These are phyloP conservation scores for Candida multigemmis DNA, from an alignment of 805 yeast genomes.

Conservation along the genomic window DNA sequence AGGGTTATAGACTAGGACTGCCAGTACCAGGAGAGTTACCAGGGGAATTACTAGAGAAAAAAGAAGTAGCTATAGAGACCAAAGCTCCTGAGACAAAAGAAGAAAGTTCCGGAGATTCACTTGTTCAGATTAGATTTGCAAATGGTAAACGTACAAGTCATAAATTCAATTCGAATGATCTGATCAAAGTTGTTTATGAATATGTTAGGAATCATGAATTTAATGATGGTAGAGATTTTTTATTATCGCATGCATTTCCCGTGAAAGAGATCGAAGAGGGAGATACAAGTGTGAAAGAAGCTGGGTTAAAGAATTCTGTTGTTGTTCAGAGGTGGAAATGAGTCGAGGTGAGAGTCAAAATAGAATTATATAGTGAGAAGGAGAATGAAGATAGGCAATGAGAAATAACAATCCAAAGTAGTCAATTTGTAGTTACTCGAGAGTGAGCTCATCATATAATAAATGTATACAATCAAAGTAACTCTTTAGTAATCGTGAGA, in stretches of 20 bases:
- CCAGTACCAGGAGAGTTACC: conserved; percentile 69
- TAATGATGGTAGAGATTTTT: conserved; percentile 46
- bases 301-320: conserved; percentile 76
- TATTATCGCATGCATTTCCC: conserved; percentile 76
- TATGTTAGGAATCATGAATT: conserved; percentile 43
- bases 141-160: conserved; percentile 65
- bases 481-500: too few species aligned
- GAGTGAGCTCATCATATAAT: too few species aligned
- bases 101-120: conserved; percentile 51
- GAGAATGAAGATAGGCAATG: too few species aligned
- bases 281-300: conserved; percentile 53
- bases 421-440: too few species aligned
- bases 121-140: conserved; percentile 76
- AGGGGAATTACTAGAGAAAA: conserved; percentile 21
- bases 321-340: conserved; percentile 78
- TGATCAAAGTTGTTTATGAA: conserved; percentile 59
- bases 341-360: conserved; percentile 1
- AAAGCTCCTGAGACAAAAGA: conserved; percentile 7
- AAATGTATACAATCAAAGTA: too few species aligned
- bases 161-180: conserved; percentile 54
- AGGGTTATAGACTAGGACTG: conserved; percentile 82
- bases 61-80: conserved; percentile 2
- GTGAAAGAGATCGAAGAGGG: conserved; percentile 56
- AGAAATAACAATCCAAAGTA: too few species aligned
- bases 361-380: too few species aligned